These are phyloP conservation scores for Leptodontidium sp. DNA, from an alignment of 2,329 filamentous ascomycete species.

Conservation along the genomic window DNA sequence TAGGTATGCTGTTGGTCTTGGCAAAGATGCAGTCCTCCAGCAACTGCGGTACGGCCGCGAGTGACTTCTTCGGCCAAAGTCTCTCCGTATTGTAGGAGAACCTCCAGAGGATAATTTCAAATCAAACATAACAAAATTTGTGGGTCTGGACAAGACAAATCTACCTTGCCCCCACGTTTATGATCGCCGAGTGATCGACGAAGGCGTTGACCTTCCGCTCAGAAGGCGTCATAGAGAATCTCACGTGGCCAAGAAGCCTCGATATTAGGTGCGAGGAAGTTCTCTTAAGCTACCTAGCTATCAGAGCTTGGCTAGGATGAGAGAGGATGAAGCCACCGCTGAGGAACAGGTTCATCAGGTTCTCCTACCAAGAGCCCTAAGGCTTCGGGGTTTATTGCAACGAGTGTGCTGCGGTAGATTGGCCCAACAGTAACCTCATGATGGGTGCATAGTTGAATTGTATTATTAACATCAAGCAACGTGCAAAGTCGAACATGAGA, in stretches of 20 bases:
- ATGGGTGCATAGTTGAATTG: neutral
- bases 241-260: neutral
- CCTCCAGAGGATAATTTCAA: neutral
- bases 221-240: neutral
- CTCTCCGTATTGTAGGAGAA: neutral
- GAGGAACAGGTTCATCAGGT: no score
- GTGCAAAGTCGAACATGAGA: neutral
- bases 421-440: neutral
- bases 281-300: neutral
- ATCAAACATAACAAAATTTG: neutral
- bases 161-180: neutral
- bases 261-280: neutral
- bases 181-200: neutral
- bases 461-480: neutral
- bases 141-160: neutral
- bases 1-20: neutral
- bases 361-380: no score
- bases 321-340: no score
- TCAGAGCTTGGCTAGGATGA: neutral
- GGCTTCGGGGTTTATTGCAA: neutral
- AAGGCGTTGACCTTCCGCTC: neutral
- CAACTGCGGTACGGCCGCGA: neutral
- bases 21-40: neutral
- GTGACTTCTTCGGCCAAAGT: neutral
- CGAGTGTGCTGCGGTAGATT: neutral